A percentile compares a stretch with the other conserved stretches of the same genome.
Evolutionary conservation across 176 grass and related monocot species (phyloP).

Genomic region (Hordeum vulgare): MorexV3_pseudomolecules_assembly NC_058519.1:161207233-161207732

Average conservation of each 20-base stretch:
- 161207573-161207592: slow-evolving; percentile 50
- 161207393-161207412: neutral
- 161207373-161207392: neutral
- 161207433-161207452: no score
- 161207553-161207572: slow-evolving; percentile 66
- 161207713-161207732: slow-evolving; percentile 70
- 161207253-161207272: neutral
- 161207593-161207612: slow-evolving; percentile 27
- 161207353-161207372: neutral
- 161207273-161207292: neutral
- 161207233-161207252: neutral
- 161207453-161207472: neutral
- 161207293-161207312: slow-evolving; percentile 5
- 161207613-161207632: neutral
- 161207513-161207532: neutral
- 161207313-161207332: slow-evolving; percentile 8
- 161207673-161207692: slow-evolving; percentile 63
- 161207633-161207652: neutral
- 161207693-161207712: slow-evolving; percentile 60
- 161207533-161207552: slow-evolving; percentile 36
- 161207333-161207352: neutral
- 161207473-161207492: neutral
- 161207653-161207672: slow-evolving; percentile 42
- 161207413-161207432: slow-evolving; percentile 84
- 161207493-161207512: neutral